phyloP scores from a whole-genome alignment of 148 eudicot species.

The Pharnaceum exiguum region DNA sequence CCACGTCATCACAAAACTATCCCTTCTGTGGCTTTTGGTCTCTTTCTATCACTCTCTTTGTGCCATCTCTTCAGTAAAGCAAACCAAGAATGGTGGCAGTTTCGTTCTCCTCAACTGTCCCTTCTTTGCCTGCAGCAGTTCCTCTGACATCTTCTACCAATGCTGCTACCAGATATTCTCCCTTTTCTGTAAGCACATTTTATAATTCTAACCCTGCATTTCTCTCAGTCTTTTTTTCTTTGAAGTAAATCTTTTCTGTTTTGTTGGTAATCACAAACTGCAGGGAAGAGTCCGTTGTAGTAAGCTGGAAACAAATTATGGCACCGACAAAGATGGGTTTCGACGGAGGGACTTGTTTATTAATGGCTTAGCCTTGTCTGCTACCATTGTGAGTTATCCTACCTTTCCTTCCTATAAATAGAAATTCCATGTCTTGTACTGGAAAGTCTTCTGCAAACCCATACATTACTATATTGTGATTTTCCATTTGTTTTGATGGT shows the following conservation, averaged over 20 bases:
- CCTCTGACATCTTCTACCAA: conserved; percentile 28
- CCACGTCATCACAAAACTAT: background rate
- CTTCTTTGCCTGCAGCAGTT: conserved; percentile 36
- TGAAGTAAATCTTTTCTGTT: background rate
- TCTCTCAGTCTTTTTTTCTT: background rate
- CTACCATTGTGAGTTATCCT: conserved; percentile 44
- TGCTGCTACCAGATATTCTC: conserved; percentile 23
- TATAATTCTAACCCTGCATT: background rate
- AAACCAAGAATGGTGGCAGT: conserved; percentile 33
- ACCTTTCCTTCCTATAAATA: too few species aligned
- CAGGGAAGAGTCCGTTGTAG: conserved; percentile 50
- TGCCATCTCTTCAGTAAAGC: background rate
- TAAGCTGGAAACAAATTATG: conserved; percentile 32
- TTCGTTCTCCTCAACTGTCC: conserved; percentile 59
- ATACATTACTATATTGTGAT: conserved; percentile 37
- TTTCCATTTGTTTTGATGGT: conserved; percentile 42
- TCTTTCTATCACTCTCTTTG: conserved; percentile 3
- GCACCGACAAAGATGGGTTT: conserved; percentile 27
- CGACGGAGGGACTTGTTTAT: conserved; percentile 62
- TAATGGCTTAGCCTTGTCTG: conserved; percentile 47
- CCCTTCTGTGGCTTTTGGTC: background rate
- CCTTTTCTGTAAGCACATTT: conserved; percentile 32
- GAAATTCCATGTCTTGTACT: background rate
- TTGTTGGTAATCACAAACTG: background rate
- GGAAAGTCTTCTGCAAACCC: background rate